Evolutionary conservation across 2,329 filamentous ascomycete species (phyloP).

Genomic region (Epichloe hybrida): DNA sequence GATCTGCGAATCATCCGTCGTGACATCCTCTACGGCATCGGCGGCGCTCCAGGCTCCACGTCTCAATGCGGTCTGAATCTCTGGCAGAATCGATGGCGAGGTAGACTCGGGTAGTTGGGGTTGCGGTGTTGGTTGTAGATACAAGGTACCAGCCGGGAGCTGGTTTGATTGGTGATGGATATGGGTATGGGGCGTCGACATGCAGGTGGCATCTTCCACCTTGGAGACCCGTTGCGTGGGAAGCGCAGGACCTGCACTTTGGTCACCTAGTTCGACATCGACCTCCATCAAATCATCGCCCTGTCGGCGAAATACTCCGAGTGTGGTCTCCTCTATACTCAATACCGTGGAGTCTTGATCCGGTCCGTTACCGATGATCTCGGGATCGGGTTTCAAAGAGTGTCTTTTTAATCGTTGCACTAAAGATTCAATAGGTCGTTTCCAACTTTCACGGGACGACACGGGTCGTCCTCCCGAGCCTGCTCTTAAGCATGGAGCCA

Average conservation of each 20-base stretch:
- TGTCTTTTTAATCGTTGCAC: slow-evolving; percentile 2
- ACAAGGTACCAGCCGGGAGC: not conserved
- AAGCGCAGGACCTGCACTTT: not conserved
- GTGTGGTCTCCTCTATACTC: not conserved
- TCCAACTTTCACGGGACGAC: not conserved
- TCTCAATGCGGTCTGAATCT: not conserved
- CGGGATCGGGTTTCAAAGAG: not conserved
- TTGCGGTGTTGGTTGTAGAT: not conserved
- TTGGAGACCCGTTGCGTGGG: not conserved
- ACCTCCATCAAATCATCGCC: not conserved
- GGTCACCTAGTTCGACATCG: not conserved
- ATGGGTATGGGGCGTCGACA: not conserved
- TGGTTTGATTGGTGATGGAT: not conserved
- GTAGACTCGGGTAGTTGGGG: not conserved
- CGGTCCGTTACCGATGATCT: not conserved
- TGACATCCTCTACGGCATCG: not conserved
- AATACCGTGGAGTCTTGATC: not conserved
- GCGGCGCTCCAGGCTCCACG: not conserved
- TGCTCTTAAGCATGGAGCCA: not conserved
- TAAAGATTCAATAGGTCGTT: slow-evolving; percentile 5
- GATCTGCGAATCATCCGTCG: not conserved
- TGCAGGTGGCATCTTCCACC: not conserved
- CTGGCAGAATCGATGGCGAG: not conserved
- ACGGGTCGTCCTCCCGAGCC: too few species aligned
- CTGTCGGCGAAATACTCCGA: not conserved